Evolutionary conservation across 2,329 filamentous ascomycete genomes (phyloP).

Genomic region (Ophiognomonia clavigignenti-juglandacearum): DNA sequence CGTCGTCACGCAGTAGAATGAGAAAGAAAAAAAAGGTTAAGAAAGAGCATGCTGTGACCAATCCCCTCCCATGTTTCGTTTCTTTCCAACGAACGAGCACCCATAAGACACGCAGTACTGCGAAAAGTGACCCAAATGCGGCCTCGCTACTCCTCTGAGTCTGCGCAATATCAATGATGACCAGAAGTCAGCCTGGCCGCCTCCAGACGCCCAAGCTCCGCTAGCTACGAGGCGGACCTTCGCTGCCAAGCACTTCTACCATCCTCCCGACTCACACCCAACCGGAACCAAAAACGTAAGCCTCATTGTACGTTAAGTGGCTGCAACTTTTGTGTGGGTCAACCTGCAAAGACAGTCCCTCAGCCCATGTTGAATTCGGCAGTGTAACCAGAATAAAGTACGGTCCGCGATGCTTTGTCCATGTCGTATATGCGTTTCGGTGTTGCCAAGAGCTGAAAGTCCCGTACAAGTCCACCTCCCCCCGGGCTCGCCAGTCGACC

Average conservation of each 20-base stretch:
- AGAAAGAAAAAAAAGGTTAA: constrained; percentile 23
- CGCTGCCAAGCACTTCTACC: not conserved
- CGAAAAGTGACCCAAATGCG: constrained; percentile 9
- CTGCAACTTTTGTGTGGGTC: constrained; percentile 7
- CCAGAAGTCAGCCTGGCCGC: constrained; percentile 1
- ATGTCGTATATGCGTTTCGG: constrained; percentile 5
- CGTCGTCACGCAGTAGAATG: constrained; percentile 19
- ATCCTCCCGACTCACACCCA: constrained; percentile 1
- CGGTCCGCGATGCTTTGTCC: not conserved
- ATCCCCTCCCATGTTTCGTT: constrained; percentile 16
- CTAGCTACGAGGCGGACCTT: too few relatives aligned
- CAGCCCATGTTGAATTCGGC: constrained; percentile 2
- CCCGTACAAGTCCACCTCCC: too few relatives aligned
- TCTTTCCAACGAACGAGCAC: constrained; percentile 12
- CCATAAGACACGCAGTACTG: constrained; percentile 16
- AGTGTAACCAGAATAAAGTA: constrained; percentile 9
- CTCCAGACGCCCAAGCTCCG: too few relatives aligned
- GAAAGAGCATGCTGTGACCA: constrained; percentile 26
- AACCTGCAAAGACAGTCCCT: constrained; percentile 2
- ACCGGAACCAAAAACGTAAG: constrained; percentile 1
- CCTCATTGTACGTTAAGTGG: constrained; percentile 3
- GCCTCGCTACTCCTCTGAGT: constrained; percentile 9
- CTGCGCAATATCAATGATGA: constrained; percentile 13
- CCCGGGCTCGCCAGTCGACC: too few relatives aligned
- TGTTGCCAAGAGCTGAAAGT: too few relatives aligned